Evolutionary conservation across 192 early-diverging fungal genomes (phyloP).

Genomic region (Backusella parvicylindrica): DNA sequence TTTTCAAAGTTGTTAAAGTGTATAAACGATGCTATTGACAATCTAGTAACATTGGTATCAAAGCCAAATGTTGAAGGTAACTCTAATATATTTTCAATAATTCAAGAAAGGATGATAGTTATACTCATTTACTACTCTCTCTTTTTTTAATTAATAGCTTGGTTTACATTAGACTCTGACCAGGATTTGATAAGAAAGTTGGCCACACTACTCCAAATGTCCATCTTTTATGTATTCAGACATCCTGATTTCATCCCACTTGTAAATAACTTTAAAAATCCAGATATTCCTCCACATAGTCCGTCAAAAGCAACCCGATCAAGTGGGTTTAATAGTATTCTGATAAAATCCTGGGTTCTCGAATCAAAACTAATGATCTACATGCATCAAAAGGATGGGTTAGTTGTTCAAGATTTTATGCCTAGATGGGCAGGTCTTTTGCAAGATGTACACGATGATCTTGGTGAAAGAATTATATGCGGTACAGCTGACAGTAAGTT

Average conservation of each 20-base stretch:
- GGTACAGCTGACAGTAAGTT: constrained; percentile 44
- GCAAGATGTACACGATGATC: constrained; percentile 51
- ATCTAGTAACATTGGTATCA: constrained; percentile 7
- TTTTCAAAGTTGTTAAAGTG: constrained; percentile 33
- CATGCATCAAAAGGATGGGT: neutral
- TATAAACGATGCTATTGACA: constrained; percentile 18
- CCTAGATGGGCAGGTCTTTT: constrained; percentile 35
- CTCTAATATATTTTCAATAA: too few relatives aligned
- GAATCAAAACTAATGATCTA: constrained; percentile 3
- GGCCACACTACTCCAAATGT: constrained; percentile 15
- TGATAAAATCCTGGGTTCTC: constrained; percentile 21
- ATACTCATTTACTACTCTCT: neutral
- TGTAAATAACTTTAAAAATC: constrained; percentile 26
- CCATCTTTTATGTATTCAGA: constrained; percentile 27
- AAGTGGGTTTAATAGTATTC: constrained; percentile 23
- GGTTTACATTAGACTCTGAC: neutral
- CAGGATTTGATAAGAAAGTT: constrained; percentile 2
- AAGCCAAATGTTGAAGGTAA: constrained; percentile 9
- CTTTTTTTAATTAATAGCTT: constrained; percentile 2
- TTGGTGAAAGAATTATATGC: constrained; percentile 61
- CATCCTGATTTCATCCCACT: constrained; percentile 36
- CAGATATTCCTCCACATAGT: constrained; percentile 15
- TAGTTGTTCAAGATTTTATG: neutral
- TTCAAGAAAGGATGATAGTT: neutral
- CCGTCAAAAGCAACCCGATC: constrained; percentile 17